Evolutionary conservation across 768 basidiomycete species (phyloP).

Genomic region (Boletus vermiculosoides): DNA sequence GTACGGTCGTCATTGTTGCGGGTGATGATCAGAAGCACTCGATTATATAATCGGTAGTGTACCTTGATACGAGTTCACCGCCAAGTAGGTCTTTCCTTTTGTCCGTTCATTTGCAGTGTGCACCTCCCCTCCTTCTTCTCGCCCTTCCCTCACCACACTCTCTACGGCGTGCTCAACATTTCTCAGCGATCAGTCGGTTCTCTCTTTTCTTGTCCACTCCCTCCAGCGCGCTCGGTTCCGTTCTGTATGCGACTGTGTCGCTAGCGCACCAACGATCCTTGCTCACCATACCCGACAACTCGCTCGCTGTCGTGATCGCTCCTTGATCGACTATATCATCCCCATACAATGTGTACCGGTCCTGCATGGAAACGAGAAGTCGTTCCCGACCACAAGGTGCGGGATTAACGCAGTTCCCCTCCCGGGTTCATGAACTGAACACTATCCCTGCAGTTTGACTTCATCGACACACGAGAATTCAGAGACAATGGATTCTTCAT

Average conservation of each 20-base stretch:
- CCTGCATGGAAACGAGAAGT: constrained; percentile 95
- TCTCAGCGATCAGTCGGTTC: constrained; percentile 11
- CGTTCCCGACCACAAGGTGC: constrained; percentile 96
- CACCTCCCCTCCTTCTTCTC: constrained; percentile 4
- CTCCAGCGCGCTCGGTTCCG: constrained; percentile 17
- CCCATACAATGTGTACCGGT: constrained; percentile 44
- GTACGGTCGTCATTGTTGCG: constrained; percentile 74
- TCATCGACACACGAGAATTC: constrained; percentile 92
- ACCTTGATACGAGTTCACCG: constrained; percentile 9
- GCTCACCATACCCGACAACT: constrained; percentile 23
- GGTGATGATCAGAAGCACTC: background rate
- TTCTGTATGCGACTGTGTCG: constrained; percentile 38
- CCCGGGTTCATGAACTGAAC: constrained; percentile 1
- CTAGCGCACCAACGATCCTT: constrained; percentile 25
- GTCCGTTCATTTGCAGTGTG: background rate
- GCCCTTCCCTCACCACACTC: constrained; percentile 20
- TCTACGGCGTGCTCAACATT: constrained; percentile 8
- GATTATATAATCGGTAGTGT: constrained; percentile 18
- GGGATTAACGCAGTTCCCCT: constrained; percentile 12
- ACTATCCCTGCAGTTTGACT: constrained; percentile 74
- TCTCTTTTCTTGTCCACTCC: constrained; percentile 26
- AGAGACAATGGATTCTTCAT: constrained; percentile 83
- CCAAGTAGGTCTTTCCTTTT: constrained; percentile 7
- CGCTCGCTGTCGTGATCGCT: constrained; percentile 24
- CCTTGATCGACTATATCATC: constrained; percentile 11